phyloP scores from a whole-genome alignment of 257 asterid genomes.

The Knoxia roxburghii region DNA sequence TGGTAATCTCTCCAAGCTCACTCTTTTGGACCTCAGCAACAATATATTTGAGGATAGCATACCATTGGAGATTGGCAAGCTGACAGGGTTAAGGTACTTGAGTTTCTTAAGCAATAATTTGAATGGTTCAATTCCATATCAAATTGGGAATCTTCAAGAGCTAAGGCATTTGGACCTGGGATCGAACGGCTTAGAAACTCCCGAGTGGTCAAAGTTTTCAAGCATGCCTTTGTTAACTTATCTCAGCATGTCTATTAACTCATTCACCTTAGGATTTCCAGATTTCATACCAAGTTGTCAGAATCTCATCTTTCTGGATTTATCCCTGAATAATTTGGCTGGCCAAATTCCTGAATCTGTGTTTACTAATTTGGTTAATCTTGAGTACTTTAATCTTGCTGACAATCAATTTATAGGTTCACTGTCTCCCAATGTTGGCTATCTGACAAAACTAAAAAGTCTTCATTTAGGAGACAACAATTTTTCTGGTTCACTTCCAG shows the following conservation, averaged over 20 bases:
- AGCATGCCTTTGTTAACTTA: constrained; percentile 42
- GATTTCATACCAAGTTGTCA: constrained; percentile 41
- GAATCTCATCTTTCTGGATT: constrained; percentile 57
- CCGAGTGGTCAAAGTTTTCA: constrained; percentile 53
- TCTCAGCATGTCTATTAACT: constrained; percentile 43
- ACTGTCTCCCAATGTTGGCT: constrained; percentile 39
- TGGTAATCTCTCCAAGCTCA: no score
- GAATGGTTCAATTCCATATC: constrained; percentile 44
- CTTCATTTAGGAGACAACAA: constrained; percentile 38
- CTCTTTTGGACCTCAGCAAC: no score
- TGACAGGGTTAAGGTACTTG: constrained; percentile 41
- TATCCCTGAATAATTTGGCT: no score
- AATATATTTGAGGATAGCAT: constrained; percentile 34
- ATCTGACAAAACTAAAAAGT: constrained; percentile 41
- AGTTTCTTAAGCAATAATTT: constrained; percentile 48
- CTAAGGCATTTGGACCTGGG: constrained; percentile 57
- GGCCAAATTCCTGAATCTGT: constrained; percentile 56
- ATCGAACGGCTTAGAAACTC: constrained; percentile 40
- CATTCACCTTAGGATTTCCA: constrained; percentile 50
- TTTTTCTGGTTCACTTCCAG: no score
- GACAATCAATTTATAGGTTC: constrained; percentile 46
- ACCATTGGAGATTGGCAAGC: constrained; percentile 56
- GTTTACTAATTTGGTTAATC: constrained; percentile 41
- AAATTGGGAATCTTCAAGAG: constrained; percentile 53
- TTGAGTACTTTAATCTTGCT: constrained; percentile 47